A percentile compares a stretch with the other conserved stretches of the same genome.
phyloP scores from a whole-genome alignment of 192 early-diverging fungal species.

The Coemansia sp. region DNA sequence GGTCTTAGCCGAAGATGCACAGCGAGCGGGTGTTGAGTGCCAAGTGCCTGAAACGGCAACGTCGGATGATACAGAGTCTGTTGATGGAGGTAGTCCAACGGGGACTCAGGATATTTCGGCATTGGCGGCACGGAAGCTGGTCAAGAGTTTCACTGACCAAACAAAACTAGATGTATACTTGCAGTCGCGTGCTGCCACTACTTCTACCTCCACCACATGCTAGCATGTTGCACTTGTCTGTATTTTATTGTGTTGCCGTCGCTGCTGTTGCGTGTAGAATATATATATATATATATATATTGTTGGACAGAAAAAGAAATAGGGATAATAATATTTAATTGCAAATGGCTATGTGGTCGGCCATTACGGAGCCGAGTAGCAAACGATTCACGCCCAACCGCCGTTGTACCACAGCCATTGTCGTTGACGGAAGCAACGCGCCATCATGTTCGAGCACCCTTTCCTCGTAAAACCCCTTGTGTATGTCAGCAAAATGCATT shows the following conservation, averaged over 20 bases:
- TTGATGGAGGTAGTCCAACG: not conserved
- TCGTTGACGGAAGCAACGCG: constrained; percentile 33
- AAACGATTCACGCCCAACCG: constrained; percentile 19
- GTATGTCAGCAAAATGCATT: constrained; percentile 6
- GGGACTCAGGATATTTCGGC: constrained; percentile 22
- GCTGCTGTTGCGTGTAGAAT: not conserved
- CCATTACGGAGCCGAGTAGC: constrained; percentile 44
- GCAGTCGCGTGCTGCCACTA: constrained; percentile 20
- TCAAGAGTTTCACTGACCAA: constrained; percentile 14
- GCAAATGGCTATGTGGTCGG: constrained; percentile 44
- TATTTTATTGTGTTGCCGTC: not conserved
- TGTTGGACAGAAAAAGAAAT: too few species aligned
- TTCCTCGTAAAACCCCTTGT: constrained; percentile 27
- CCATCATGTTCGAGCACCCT: constrained; percentile 29
- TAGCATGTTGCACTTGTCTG: not conserved
- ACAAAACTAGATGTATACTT: constrained; percentile 36
- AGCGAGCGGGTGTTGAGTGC: constrained; percentile 8
- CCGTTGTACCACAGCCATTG: constrained; percentile 31
- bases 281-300: not conserved
- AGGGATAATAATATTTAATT: not conserved
- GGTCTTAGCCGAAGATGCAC: constrained; percentile 24
- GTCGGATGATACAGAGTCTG: not conserved
- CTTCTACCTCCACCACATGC: too few species aligned
- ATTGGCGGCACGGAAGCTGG: constrained; percentile 11
- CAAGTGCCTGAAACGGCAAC: not conserved